These are phyloP conservation scores for Monilinia fructigena DNA, from an alignment of 2,329 filamentous ascomycete species.

Conservation along the genomic window DNA sequence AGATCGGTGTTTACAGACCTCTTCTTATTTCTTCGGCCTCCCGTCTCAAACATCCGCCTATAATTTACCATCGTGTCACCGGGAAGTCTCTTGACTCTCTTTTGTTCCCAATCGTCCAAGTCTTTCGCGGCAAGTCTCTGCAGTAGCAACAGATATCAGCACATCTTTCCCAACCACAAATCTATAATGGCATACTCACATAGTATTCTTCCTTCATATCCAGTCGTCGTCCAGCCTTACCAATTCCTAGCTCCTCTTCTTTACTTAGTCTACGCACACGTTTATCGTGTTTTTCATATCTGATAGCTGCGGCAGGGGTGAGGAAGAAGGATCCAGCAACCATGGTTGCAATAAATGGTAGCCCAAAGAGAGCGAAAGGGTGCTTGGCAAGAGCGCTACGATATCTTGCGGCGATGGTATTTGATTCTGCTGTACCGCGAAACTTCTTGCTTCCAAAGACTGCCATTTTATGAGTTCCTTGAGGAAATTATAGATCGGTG, in stretches of 20 bases:
- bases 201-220: slow-evolving; percentile 87
- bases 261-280: slow-evolving; percentile 81
- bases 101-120: slow-evolving; percentile 95
- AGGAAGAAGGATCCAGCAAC: slow-evolving; percentile 90
- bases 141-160: slow-evolving; percentile 25
- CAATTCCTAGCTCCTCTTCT: slow-evolving; percentile 82
- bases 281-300: slow-evolving; percentile 90
- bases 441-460: slow-evolving; percentile 71
- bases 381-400: slow-evolving; percentile 70
- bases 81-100: slow-evolving; percentile 82
- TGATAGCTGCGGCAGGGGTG: slow-evolving; percentile 87
- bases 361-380: slow-evolving; percentile 88
- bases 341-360: slow-evolving; percentile 89
- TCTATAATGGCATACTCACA: slow-evolving; percentile 51
- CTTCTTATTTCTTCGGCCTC: background rate
- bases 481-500: no score
- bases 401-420: slow-evolving; percentile 73
- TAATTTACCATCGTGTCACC: slow-evolving; percentile 82
- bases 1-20: background rate
- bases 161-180: background rate
- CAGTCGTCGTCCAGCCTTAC: slow-evolving; percentile 67
- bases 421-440: slow-evolving; percentile 62
- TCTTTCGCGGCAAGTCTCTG: slow-evolving; percentile 84
- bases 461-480: slow-evolving; percentile 47
- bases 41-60: slow-evolving; percentile 38